These are phyloP conservation scores for Trichoderma brevicompactum DNA, from an alignment of 2,329 filamentous ascomycete genomes.

Conservation along the genomic window DNA sequence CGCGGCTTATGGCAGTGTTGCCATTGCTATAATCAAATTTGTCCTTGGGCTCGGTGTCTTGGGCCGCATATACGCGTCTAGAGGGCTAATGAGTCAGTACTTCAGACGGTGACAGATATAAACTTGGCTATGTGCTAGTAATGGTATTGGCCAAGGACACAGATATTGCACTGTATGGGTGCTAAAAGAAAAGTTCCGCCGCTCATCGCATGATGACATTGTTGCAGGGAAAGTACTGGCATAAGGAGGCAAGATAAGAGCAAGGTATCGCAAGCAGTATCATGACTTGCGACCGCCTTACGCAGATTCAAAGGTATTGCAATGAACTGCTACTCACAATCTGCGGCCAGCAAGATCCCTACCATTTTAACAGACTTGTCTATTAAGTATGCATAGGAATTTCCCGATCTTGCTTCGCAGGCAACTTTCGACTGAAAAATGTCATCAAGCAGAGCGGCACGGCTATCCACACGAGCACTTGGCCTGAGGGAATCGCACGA, in stretches of 20 bases:
- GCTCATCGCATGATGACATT: conserved; percentile 9
- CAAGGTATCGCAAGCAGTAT: neutral
- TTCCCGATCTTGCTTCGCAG: conserved; percentile 16
- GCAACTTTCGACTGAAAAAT: neutral
- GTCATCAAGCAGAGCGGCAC: conserved; percentile 12
- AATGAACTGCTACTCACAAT: conserved; percentile 10
- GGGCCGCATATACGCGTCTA: neutral
- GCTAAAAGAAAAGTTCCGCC: conserved; percentile 14
- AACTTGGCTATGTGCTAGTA: neutral
- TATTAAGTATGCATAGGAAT: conserved; percentile 14
- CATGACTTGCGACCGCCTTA: neutral
- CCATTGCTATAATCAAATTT: neutral
- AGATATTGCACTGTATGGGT: neutral
- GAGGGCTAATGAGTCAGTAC: neutral
- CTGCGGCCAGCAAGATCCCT: conserved; percentile 17
- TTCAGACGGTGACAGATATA: neutral
- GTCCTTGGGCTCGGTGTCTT: neutral
- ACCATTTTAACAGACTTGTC: conserved; percentile 2
- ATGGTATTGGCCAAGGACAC: neutral
- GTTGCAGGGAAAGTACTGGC: conserved; percentile 19
- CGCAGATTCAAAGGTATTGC: neutral
- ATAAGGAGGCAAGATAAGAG: conserved; percentile 17
- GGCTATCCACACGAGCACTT: conserved; percentile 11
- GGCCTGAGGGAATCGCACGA: conserved; percentile 5
- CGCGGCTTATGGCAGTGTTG: too few relatives aligned